Base-by-base conservation (phyloP, 2,329 filamentous ascomycete species). In the Pseudogymnoascus verrucosus region DNA sequence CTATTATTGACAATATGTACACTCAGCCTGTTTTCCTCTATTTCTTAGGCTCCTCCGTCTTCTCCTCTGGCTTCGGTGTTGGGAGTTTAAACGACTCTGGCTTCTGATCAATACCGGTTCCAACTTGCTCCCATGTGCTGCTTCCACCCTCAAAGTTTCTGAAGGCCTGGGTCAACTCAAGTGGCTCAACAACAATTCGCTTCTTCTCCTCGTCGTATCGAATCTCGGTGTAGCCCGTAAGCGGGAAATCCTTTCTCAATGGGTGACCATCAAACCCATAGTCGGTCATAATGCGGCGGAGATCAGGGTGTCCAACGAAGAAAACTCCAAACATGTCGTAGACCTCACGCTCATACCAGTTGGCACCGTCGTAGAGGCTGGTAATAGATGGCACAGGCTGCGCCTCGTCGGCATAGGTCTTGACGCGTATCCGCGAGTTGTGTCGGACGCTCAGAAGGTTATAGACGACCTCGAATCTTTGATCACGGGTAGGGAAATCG, bases 141-240 rank as follows among this genome's bases (percentile, higher is more conserved):
- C 86, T 87, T 64, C 92, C 91, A 66, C 93, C 92, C 79, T 97
- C 93, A 74, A 99, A 99, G 81, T 99, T 98, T 71, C 95, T 88
- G 87, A 96, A 99, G 6, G 96, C 95, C 79, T 99, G 95, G 12
- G 95, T 98, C 78, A 99, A 84, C 81, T 99, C 95, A 60, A 99
- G 82, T 42, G 96, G 95, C 82, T 99, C 96, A 34, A 96, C 93
- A 66, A 99, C 93, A 74, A 99, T 97, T 67, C 95, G 87, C 87
- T 99, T 99, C 90, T 97, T 99, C 84, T 99, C 96, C 80, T 99
- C 95, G 70, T 99, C 95, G 75, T 96, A 99, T 74, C 95, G 85
- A 70, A 99, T 89, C 81, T 99, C 96, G 36, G 95, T 99, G 81
- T 99, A 99, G 59, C 95, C 95, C 2, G 95, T 97, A 76, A 99